Evolutionary conservation across 768 basidiomycete species (phyloP).

Genomic region (Lentinula aciculospora): DNA sequence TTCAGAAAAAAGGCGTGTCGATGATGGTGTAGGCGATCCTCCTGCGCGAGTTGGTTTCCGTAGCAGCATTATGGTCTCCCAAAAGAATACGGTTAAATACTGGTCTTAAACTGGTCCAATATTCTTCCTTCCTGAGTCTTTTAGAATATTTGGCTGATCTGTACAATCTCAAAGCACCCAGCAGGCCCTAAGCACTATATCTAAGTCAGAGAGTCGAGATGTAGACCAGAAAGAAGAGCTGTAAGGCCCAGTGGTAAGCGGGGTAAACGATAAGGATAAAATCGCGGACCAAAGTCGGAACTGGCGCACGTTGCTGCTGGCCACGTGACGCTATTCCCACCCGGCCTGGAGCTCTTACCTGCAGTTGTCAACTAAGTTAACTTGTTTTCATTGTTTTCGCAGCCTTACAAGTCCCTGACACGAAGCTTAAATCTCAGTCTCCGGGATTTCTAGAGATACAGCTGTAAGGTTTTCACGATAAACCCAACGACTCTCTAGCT

Average conservation of each 20-base stretch:
- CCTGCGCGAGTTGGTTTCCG: background rate
- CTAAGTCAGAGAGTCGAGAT: background rate
- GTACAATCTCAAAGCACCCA: background rate
- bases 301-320: background rate
- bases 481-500: no score
- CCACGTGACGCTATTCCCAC: background rate
- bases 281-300: background rate
- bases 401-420: no score
- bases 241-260: background rate
- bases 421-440: no score
- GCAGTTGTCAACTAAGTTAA: no score
- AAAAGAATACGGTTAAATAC: background rate
- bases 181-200: background rate
- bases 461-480: no score
- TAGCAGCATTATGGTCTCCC: background rate
- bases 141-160: background rate
- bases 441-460: no score
- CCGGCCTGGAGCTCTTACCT: background rate
- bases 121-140: background rate
- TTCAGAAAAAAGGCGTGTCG: slow-evolving; percentile 3
- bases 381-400: no score
- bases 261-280: background rate
- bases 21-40: background rate
- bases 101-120: background rate
- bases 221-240: background rate